Conservation (phyloP, 1,139 yeast species). For the Candida frijolesensis region DNA sequence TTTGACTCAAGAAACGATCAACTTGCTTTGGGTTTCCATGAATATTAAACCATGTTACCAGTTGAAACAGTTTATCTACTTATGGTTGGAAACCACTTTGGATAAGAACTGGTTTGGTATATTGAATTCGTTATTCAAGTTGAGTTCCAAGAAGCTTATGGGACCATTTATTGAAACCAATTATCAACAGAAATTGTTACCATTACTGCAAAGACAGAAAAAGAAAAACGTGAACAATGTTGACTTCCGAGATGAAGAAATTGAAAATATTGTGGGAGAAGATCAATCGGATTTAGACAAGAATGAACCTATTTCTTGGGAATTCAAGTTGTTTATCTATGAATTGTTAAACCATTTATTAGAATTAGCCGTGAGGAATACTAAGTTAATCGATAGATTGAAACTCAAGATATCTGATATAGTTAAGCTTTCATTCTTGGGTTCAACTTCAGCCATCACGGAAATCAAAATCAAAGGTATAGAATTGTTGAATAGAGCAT, state of each 20-base stretch:
- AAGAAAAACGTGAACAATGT: constrained; percentile 34
- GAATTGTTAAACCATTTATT: constrained; percentile 58
- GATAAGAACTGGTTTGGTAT: constrained; percentile 46
- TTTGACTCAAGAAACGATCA: constrained; percentile 38
- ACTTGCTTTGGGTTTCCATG: constrained; percentile 47
- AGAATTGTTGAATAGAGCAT: constrained; percentile 50
- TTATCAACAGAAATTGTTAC: constrained; percentile 45
- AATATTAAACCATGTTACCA: constrained; percentile 42
- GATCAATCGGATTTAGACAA: constrained; percentile 36
- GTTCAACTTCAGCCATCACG: constrained; percentile 73
- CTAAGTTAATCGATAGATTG: constrained; percentile 42
- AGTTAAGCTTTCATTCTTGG: constrained; percentile 79
- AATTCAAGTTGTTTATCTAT: constrained; percentile 63
- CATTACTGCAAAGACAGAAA: constrained; percentile 47
- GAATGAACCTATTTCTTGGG: constrained; percentile 71
- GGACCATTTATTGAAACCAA: constrained; percentile 42
- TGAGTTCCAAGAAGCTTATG: constrained; percentile 40
- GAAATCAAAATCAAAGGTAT: constrained; percentile 69
- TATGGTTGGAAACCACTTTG: constrained; percentile 45
- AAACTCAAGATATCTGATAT: constrained; percentile 65
- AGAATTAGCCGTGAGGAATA: constrained; percentile 39
- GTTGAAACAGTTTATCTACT: constrained; percentile 32
- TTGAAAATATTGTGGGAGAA: constrained; percentile 44
- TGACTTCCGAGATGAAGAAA: constrained; percentile 49
- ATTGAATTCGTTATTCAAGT: constrained; percentile 39